Percentiles rank a stretch among this genome's conserved stretches.
Evolutionary conservation across 345 rosid species (phyloP).

Genomic region (Pugionium dolabratum): DNA sequence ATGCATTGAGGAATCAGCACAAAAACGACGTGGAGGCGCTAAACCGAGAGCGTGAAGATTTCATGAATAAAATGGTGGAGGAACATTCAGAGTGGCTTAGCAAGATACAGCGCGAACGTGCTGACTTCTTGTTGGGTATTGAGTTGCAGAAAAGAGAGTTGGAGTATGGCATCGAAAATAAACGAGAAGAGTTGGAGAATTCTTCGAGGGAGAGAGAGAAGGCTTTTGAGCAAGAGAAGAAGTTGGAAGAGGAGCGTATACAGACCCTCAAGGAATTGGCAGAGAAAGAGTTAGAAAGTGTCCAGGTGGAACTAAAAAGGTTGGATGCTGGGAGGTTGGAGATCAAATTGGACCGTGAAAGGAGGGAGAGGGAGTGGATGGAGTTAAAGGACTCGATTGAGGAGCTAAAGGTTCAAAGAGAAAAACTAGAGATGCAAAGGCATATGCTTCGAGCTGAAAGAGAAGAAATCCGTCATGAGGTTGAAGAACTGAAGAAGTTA

Average conservation of each 20-base stretch:
- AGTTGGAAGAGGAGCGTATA: slow-evolving; percentile 60
- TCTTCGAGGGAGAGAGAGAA: slow-evolving; percentile 70
- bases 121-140: slow-evolving; percentile 72
- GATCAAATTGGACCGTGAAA: slow-evolving; percentile 76
- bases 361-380: slow-evolving; percentile 79
- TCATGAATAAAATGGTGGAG: slow-evolving; percentile 70
- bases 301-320: slow-evolving; percentile 65
- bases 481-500: slow-evolving; percentile 69
- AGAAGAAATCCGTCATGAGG: slow-evolving; percentile 63
- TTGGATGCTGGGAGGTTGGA: slow-evolving; percentile 80
- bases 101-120: slow-evolving; percentile 83
- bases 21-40: slow-evolving; percentile 60
- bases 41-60: slow-evolving; percentile 78
- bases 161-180: slow-evolving; percentile 69
- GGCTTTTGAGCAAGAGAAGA: slow-evolving; percentile 81
- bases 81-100: slow-evolving; percentile 87
- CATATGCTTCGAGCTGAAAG: slow-evolving; percentile 74
- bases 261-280: slow-evolving; percentile 64
- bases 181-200: slow-evolving; percentile 80
- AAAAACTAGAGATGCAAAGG: slow-evolving; percentile 79
- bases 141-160: slow-evolving; percentile 84
- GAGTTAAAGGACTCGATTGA: slow-evolving; percentile 71
- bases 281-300: slow-evolving; percentile 69
- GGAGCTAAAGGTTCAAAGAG: slow-evolving; percentile 75
- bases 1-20: slow-evolving; percentile 65